Evolutionary conservation across 805 yeast species (phyloP).

Genomic region (Myxozyma geophila): DNA sequence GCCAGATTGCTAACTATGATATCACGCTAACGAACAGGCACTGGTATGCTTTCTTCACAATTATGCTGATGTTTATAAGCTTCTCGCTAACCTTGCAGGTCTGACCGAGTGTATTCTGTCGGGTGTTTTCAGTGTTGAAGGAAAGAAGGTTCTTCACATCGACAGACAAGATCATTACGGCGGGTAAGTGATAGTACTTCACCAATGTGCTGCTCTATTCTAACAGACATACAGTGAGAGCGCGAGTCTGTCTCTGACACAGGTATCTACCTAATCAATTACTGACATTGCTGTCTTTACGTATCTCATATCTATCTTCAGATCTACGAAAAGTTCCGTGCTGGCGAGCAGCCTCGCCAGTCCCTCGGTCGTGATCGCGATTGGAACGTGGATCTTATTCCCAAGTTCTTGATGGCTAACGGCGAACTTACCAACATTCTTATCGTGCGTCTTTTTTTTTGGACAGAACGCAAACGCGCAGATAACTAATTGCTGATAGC

Average conservation of each 20-base stretch:
- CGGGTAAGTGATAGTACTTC: slow-evolving; percentile 49
- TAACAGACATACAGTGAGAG: slow-evolving; percentile 55
- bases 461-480: background rate
- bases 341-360: slow-evolving; percentile 64
- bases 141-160: slow-evolving; percentile 94
- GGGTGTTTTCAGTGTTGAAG: slow-evolving; percentile 94
- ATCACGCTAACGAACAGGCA: slow-evolving; percentile 38
- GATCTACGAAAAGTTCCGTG: slow-evolving; percentile 84
- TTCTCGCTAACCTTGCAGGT: slow-evolving; percentile 51
- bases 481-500: slow-evolving; percentile 43
- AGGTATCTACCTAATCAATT: slow-evolving; percentile 40
- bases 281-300: background rate
- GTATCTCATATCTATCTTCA: slow-evolving; percentile 39
- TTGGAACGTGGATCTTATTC: slow-evolving; percentile 97
- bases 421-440: slow-evolving; percentile 96
- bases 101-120: slow-evolving; percentile 94
- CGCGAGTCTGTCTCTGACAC: slow-evolving; percentile 77
- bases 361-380: slow-evolving; percentile 90
- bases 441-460: slow-evolving; percentile 46
- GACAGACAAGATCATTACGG: slow-evolving; percentile 97
- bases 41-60: slow-evolving; percentile 40
- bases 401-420: slow-evolving; percentile 95
- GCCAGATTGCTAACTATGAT: slow-evolving; percentile 1
- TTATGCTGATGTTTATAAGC: background rate
- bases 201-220: background rate